A percentile compares a stretch with the other conserved stretches of the same genome.
These are phyloP conservation scores for Tetradesmus lagerheimii DNA, from an alignment of 139 green algal genomes.

Conservation along the genomic window DNA sequence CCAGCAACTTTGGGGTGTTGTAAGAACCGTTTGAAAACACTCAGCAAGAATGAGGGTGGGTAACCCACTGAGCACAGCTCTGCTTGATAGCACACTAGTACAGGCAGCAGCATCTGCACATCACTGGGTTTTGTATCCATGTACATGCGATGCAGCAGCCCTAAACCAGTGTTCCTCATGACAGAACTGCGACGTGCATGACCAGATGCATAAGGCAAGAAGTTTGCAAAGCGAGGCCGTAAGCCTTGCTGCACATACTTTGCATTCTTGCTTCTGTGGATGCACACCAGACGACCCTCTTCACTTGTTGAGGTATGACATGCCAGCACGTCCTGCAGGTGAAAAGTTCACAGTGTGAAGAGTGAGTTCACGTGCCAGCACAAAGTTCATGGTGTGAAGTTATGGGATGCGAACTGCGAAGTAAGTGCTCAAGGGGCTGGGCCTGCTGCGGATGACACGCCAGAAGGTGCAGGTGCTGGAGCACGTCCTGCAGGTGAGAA, in stretches of 20 bases:
- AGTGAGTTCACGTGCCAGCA: neutral
- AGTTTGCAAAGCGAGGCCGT: constrained; percentile 1
- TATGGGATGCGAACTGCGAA: constrained; percentile 52
- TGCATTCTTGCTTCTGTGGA: constrained; percentile 14
- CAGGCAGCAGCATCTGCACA: no score
- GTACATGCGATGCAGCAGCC: no score
- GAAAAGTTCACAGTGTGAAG: neutral
- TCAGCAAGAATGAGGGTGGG: no score
- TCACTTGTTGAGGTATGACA: neutral
- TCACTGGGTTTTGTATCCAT: no score
- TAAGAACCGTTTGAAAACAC: no score
- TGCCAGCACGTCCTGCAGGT: constrained; percentile 46
- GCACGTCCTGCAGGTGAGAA: constrained; percentile 39
- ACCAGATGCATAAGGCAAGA: neutral
- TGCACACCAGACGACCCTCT: neutral
- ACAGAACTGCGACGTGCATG: neutral
- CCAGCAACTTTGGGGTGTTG: no score
- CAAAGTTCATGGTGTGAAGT: constrained; percentile 11
- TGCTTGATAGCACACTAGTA: no score
- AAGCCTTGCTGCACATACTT: neutral
- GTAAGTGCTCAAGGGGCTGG: constrained; percentile 45
- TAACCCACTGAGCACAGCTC: no score
- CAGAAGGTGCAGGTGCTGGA: constrained; percentile 47
- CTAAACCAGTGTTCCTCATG: neutral
- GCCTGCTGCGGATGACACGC: constrained; percentile 44